Percentiles rank a stretch among this genome's conserved stretches.
Conservation (phyloP, 1,284 basidiomycete species). For the Volvariella surrecta region DNA sequence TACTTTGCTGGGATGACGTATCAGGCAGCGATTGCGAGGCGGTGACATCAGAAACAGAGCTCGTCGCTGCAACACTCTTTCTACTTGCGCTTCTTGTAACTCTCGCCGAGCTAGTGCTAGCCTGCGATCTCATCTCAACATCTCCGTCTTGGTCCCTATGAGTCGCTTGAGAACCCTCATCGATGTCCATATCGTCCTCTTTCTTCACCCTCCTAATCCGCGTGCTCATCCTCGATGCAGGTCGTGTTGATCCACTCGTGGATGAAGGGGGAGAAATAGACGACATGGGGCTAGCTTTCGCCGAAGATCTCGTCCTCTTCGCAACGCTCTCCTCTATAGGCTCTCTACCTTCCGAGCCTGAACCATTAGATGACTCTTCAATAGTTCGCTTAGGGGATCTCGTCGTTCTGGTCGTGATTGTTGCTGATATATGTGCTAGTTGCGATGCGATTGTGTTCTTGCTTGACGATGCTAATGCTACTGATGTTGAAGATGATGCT, state of each 20-base stretch:
- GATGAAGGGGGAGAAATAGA: conserved; percentile 6
- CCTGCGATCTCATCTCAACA: not conserved
- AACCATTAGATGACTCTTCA: conserved; percentile 5
- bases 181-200: conserved; percentile 9
- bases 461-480: conserved; percentile 1
- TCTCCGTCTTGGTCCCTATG: not conserved
- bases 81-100: not conserved
- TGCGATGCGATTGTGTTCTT: no score
- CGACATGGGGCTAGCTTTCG: no score
- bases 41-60: no score
- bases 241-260: no score
- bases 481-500: conserved; percentile 1
- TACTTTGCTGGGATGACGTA: no score
- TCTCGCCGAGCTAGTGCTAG: conserved; percentile 2
- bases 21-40: no score
- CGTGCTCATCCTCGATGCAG: not conserved
- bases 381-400: conserved; percentile 8
- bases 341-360: conserved; percentile 3
- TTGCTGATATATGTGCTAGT: no score
- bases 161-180: not conserved
- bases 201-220: conserved; percentile 8
- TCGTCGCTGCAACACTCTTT: no score
- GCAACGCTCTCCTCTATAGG: conserved; percentile 6
- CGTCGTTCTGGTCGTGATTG: not conserved
- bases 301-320: conserved; percentile 5